Base-by-base conservation (phyloP, 1,284 basidiomycete species). In the Boletus mariae region DNA sequence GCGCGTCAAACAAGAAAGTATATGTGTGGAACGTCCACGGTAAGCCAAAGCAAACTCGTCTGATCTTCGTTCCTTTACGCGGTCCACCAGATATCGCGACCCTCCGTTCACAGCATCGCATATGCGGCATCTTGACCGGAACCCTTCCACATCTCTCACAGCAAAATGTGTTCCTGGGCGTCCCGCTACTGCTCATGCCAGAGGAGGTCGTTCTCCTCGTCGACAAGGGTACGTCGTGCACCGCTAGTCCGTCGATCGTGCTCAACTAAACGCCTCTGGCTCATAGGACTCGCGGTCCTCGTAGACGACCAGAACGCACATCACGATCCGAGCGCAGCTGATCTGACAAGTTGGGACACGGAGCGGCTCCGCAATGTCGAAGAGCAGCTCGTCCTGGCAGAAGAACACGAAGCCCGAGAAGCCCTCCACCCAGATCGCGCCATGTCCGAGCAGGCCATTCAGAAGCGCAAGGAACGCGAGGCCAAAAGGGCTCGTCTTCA, bases 131-230 rank as follows among this genome's bases (percentile, higher is more conserved):
- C 47, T 73, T 98, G 41, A 82, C 82, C 1, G 97, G 97, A 0
- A 98, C 97, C 0, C 79, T 99, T 20, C 95, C 97, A 2, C 91
- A 95, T 65, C 80, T 98, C 0, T 87, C 93, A 4, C 96, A 98
- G 67, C 97, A 99, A 72, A 99, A 99, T 72, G 84, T 92, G 1
- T 99, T 99, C 67, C 78, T 99, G 15, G 97, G 97, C 12, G 73
- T 94, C 15, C 97, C 97, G 1, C 75, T 98, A 2, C 76, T 93
- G 17, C 75, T 99, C 1, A 82, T 94, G 71, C 90, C 92, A 0
- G 97, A 99, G 68, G 97, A 99, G 69, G 92, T 90, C 2, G 90
- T 91, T 3, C 77, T 94, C 26, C 81, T 99, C 3, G 80, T 98
- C 4, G 80, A 89, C 55, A 85, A 89, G 59, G 83, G 93, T 91